A percentile compares a stretch with the other conserved stretches of the same genome.
These are phyloP conservation scores for Spiraea crenata DNA, from an alignment of 331 rosid genomes.

Conservation along the genomic window DNA sequence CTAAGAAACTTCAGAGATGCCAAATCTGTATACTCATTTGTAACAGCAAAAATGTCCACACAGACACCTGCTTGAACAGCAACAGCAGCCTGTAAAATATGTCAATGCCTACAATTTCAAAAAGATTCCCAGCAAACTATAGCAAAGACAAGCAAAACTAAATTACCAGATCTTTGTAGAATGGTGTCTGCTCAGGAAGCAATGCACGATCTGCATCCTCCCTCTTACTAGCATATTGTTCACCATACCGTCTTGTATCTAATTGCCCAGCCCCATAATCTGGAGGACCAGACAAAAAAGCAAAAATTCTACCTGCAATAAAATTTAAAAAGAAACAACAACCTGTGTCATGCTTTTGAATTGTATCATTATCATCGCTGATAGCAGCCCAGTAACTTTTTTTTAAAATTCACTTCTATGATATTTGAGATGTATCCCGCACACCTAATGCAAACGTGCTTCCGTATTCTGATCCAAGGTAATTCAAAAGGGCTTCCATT, in stretches of 20 bases:
- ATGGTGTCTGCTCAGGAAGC: constrained; percentile 97
- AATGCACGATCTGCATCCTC: constrained; percentile 97
- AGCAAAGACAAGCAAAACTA: constrained; percentile 17
- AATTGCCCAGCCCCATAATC: constrained; percentile 95
- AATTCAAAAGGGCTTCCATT: constrained; percentile 86
- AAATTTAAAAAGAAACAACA: constrained; percentile 31
- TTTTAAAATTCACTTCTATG: constrained; percentile 2
- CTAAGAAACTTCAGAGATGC: constrained; percentile 89
- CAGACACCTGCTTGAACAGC: constrained; percentile 99
- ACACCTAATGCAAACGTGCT: constrained; percentile 97
- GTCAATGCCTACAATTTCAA: constrained; percentile 38
- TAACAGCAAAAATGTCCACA: constrained; percentile 93
- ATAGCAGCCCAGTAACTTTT: not conserved
- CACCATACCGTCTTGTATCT: constrained; percentile 94
- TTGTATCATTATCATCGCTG: not conserved
- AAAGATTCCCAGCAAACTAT: constrained; percentile 13
- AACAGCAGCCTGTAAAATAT: constrained; percentile 77
- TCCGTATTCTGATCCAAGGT: constrained; percentile 97
- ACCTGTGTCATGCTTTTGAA: constrained; percentile 20
- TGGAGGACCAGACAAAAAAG: constrained; percentile 92
- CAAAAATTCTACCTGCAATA: constrained; percentile 87
- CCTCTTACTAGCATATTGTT: constrained; percentile 97
- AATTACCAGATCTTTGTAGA: constrained; percentile 85
- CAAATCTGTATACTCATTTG: constrained; percentile 95
- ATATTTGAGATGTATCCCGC: constrained; percentile 31